Percentiles rank a stretch among this genome's conserved stretches.
Evolutionary conservation across 2,329 filamentous ascomycete species (phyloP).

Genomic region (Penicillium sp.): DNA sequence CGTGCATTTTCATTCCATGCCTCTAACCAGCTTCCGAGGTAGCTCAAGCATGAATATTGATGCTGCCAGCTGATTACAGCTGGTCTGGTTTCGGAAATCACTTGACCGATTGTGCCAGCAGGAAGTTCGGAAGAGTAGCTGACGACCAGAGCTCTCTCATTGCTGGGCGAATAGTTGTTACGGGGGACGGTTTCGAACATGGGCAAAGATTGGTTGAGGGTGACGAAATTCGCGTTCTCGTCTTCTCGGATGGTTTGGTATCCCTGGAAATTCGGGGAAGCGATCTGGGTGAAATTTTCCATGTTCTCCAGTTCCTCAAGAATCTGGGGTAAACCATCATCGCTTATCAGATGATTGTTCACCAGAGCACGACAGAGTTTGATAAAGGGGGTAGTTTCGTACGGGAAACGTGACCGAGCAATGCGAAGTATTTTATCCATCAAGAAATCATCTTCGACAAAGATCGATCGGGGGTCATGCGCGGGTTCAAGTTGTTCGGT

Average conservation of each 20-base stretch:
- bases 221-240: constrained; percentile 73
- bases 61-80: constrained; percentile 69
- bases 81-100: constrained; percentile 71
- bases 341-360: constrained; percentile 40
- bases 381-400: constrained; percentile 74
- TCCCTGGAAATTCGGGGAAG: constrained; percentile 65
- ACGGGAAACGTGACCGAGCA: constrained; percentile 73
- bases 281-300: constrained; percentile 67
- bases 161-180: constrained; percentile 19
- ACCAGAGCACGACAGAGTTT: constrained; percentile 63
- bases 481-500: constrained; percentile 14
- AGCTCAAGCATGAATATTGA: constrained; percentile 69
- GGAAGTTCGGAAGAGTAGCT: constrained; percentile 36
- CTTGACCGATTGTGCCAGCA: constrained; percentile 43
- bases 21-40: constrained; percentile 64
- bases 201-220: constrained; percentile 55
- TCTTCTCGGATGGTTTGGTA: constrained; percentile 80
- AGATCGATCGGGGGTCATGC: constrained; percentile 44
- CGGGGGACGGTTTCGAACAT: constrained; percentile 34
- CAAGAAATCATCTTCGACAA: constrained; percentile 54
- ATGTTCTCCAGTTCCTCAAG: constrained; percentile 62
- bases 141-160: constrained; percentile 32
- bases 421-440: constrained; percentile 58
- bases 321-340: constrained; percentile 50
- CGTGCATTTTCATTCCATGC: constrained; percentile 45